Base-by-base conservation (phyloP, 2,329 filamentous ascomycete genomes). In the Cladosporium sp. region DNA sequence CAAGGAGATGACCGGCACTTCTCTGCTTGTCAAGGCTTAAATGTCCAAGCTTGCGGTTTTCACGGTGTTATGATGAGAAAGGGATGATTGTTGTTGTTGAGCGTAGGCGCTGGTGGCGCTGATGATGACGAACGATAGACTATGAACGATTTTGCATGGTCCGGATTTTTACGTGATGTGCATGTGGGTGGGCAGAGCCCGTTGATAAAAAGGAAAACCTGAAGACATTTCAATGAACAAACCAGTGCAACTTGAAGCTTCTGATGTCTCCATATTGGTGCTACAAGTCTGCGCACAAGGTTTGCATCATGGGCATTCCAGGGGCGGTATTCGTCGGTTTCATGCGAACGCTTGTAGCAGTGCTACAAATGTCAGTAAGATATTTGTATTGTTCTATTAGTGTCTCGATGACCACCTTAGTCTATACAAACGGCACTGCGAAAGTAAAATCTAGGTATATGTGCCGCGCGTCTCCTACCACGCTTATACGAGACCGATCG, bases 1-100 rank as follows among this genome's bases (percentile, higher is more conserved):
- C 5, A 87, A 91, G 74, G 93, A 94, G 79, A 99, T 99, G 95
- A 91, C 91, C 66, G 93, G 95, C 66, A 82, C 84, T 75, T 96
- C 88, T 80, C 84, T 99, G 75, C 84, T 99, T 72, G 81, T 93
- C 75, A 96, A 92, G 87, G 83, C 81, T 71, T 89, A 68, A 66
- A 60, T 43, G 34, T n/a, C 60, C 5, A 43, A 28, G 32, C 26
- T 36, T 34, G 46, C 54, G 21, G 11, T 51, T 46, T 46, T 23
- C n/a, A 56, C 23, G 43, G 43, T 61, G 34, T 56, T 54, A 46
- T 39, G 58, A 53, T 32, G 39, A 46, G 39, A 23, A 23, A 51
- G 13, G 49, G 46, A 54, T 56, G 57, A 61, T 61, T 61, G 28
- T 59, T 39, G 39, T 16, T 36, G 60, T 63, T 63, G 60, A 63